Evolutionary conservation across 179 eudicot genomes (phyloP), one percentile per base, ranked within the genome.

Genomic region (Silene vulgaris): DNA sequence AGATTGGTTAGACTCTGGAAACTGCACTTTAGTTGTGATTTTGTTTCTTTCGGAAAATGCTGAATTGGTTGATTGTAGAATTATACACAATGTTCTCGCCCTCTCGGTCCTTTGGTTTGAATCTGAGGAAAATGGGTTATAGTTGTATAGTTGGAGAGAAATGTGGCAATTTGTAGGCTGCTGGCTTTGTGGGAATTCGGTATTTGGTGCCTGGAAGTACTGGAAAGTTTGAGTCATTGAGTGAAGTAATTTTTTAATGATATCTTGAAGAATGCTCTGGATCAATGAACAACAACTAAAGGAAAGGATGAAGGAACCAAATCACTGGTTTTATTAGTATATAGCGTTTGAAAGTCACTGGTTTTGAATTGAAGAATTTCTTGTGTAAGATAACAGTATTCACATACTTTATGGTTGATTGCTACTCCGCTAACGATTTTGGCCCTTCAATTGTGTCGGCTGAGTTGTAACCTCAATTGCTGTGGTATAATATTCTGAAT

Each of bases 341-440:
- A 4, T 69, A 48, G 60, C 30, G 21, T 21, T 69, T 23, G 60
- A 48, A 45, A 21, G 20, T 70, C 32, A 8, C 35, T 45, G 17
- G 35, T 70, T 45, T 19, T 23, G 37, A 40, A 40, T 20, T 20
- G 72, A 67, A 21, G 17, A 9, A 13, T 12, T 37, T 8, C 16
- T 19, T 45, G 1, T 45, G 59, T 21, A 12, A 69, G 8, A 50
- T 54, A 13, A 0, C 19, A 4, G 1, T 12, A 14, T 16, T 54
- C 23, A 50, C 5, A 50, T 17, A 13, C 74, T 71, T 71, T 16
- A 9, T 50, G 23, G 63, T 71, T 71, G 48, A 54, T 71, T 69
- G 14, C 11, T 69, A 40, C 59, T 43, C 60, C 14, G 3, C 17
- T 43, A 35, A 23, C 23, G 35, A 20, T 21, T 13, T 48, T 14